These are phyloP conservation scores for Phytophthora pluvialis DNA, from an alignment of 352 stramenopile species.

Conservation along the genomic window DNA sequence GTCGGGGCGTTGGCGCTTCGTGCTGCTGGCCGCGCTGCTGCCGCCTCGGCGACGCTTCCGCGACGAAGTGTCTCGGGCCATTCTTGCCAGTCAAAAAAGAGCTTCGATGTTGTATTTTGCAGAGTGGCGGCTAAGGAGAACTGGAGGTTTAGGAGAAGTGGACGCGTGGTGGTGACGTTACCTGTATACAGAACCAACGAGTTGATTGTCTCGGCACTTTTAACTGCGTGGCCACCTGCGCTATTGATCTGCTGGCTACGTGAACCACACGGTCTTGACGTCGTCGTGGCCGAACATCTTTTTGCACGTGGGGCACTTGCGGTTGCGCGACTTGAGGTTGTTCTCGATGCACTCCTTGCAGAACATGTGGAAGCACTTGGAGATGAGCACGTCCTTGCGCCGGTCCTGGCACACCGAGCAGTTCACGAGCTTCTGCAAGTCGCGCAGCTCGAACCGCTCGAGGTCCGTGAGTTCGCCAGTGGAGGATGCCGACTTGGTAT, in stretches of 20 bases:
- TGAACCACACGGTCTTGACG: constrained; percentile 87
- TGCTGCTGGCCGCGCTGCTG: constrained; percentile 8
- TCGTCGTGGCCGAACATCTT: constrained; percentile 92
- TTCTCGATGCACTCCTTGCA: constrained; percentile 89
- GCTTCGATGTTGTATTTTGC: neutral
- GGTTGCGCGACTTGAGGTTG: constrained; percentile 89
- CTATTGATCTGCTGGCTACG: constrained; percentile 41
- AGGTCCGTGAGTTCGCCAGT: constrained; percentile 67
- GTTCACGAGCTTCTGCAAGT: constrained; percentile 86
- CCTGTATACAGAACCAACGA: neutral
- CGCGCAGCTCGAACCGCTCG: constrained; percentile 80
- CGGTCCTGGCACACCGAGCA: constrained; percentile 87
- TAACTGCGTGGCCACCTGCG: constrained; percentile 15
- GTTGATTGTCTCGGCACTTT: constrained; percentile 14
- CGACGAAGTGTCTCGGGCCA: constrained; percentile 37
- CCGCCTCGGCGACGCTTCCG: constrained; percentile 21
- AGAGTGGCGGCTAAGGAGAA: too few species aligned
- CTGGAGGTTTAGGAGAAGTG: too few species aligned
- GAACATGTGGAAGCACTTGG: constrained; percentile 91
- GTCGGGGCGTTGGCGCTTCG: constrained; percentile 39
- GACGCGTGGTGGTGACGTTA: too few species aligned
- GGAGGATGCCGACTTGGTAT: constrained; percentile 35
- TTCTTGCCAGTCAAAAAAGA: constrained; percentile 43
- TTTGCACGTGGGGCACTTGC: constrained; percentile 91
- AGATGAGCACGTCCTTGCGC: constrained; percentile 88